Evolutionary conservation across 768 basidiomycete genomes (phyloP).

Genomic region (Rhodosporidiobolus sp.): DNA sequence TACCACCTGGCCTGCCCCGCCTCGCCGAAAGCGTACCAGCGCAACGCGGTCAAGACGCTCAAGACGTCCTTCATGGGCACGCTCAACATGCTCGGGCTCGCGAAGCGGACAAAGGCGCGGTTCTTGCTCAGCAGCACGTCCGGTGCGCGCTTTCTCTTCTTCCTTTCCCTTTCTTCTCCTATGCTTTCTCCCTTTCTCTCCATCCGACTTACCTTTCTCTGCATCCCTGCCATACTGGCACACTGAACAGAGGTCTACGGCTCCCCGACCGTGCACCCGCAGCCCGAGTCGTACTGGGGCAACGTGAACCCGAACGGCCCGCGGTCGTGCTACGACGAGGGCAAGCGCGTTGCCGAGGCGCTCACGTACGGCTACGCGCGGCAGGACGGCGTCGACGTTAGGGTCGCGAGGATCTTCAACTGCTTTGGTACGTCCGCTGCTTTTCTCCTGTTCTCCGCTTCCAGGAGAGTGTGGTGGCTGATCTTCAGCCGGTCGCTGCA

Average conservation of each 20-base stretch:
- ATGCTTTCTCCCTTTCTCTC: no score
- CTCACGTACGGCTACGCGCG: slow-evolving; percentile 92
- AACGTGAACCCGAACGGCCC: slow-evolving; percentile 98
- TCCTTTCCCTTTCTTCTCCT: slow-evolving; percentile 9
- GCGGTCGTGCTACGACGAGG: slow-evolving; percentile 99
- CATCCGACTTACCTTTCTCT: no score
- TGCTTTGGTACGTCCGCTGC: slow-evolving; percentile 63
- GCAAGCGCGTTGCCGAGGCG: slow-evolving; percentile 98
- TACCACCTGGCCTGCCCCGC: slow-evolving; percentile 97
- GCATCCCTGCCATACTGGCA: no score
- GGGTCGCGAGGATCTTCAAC: slow-evolving; percentile 98
- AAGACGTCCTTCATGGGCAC: slow-evolving; percentile 99
- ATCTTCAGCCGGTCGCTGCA: slow-evolving; percentile 36
- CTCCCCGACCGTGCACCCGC: slow-evolving; percentile 96
- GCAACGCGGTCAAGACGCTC: slow-evolving; percentile 95
- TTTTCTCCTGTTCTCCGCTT: not conserved
- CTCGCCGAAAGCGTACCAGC: slow-evolving; percentile 64
- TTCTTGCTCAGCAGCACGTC: slow-evolving; percentile 96
- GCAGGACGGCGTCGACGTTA: slow-evolving; percentile 91
- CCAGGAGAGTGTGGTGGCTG: not conserved
- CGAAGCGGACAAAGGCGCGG: slow-evolving; percentile 93
- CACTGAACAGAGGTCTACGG: slow-evolving; percentile 82
- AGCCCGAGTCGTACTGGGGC: slow-evolving; percentile 53
- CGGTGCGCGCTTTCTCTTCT: slow-evolving; percentile 55
- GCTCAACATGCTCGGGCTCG: slow-evolving; percentile 96